Conservation (phyloP, 805 yeast species). For the Komagataella ulmi region DNA sequence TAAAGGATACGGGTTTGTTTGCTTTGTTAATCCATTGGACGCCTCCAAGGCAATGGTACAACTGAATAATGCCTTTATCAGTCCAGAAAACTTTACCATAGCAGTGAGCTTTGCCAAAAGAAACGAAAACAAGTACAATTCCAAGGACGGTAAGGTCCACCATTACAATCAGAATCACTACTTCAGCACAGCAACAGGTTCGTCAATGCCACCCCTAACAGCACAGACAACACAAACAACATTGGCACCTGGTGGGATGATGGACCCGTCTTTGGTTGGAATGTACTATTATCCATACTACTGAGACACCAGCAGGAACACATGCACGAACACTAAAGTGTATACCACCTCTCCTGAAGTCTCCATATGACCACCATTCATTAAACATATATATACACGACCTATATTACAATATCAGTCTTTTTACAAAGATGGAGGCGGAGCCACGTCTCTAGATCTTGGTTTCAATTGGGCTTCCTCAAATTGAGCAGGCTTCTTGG, state of each 20-base stretch:
- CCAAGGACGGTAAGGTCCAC: conserved; percentile 15
- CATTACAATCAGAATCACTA: conserved; percentile 21
- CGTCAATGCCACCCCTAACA: not conserved
- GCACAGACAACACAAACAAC: not conserved
- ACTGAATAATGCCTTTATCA: conserved; percentile 23
- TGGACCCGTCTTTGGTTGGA: not conserved
- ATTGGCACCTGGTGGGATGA: not conserved
- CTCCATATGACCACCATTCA: not conserved
- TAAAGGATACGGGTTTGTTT: conserved; percentile 74
- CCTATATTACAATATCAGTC: not conserved
- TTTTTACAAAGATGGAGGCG: conserved; percentile 19
- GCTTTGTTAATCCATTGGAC: conserved; percentile 50
- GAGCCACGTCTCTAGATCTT: conserved; percentile 10
- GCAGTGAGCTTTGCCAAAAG: conserved; percentile 71
- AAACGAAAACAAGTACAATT: conserved; percentile 37
- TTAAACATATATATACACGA: not conserved
- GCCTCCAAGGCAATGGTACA: conserved; percentile 60
- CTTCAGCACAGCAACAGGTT: conserved; percentile 1
- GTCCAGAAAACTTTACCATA: conserved; percentile 31
- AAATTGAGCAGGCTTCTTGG: conserved; percentile 5
- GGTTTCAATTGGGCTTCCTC: conserved; percentile 1
- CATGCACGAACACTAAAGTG: not conserved
- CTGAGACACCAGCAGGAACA: not conserved
- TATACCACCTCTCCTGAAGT: not conserved
- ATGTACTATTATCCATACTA: not conserved